Percentiles rank a stretch among this genome's conserved stretches.
phyloP scores from a whole-genome alignment of 768 basidiomycete genomes.

The Phaeotremella skinneri region DNA sequence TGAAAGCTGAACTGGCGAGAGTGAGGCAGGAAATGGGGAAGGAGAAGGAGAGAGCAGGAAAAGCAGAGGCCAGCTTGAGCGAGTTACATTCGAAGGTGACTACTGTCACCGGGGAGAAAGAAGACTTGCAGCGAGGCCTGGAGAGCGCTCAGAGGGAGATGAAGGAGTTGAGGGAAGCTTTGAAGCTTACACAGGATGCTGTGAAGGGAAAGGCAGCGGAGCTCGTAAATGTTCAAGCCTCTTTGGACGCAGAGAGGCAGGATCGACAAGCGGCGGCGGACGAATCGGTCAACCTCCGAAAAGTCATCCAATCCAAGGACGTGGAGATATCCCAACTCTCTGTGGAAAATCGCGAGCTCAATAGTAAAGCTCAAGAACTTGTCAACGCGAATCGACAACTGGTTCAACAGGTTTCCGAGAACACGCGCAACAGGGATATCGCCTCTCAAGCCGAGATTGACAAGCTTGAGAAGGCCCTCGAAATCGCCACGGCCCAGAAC shows the following conservation, averaged over 20 bases:
- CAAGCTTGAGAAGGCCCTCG: background rate
- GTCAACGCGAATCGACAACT: background rate
- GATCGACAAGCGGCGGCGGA: background rate
- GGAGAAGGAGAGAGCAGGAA: slow-evolving; percentile 12
- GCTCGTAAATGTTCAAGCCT: background rate
- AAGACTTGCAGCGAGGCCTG: background rate
- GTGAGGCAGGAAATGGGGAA: slow-evolving; percentile 12
- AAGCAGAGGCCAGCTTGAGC: slow-evolving; percentile 6
- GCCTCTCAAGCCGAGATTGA: background rate
- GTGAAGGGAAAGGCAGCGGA: background rate
- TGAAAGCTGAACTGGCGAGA: slow-evolving; percentile 24
- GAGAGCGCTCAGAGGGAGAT: slow-evolving; percentile 11
- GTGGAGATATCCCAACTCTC: background rate
- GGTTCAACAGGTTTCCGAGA: background rate
- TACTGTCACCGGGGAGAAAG: background rate
- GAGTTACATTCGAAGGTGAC: background rate
- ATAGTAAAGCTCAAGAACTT: background rate
- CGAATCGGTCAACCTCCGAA: background rate
- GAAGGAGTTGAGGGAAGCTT: slow-evolving; percentile 3
- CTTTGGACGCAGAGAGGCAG: slow-evolving; percentile 4
- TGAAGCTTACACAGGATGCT: background rate
- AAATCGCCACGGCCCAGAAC: background rate
- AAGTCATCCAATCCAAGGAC: background rate
- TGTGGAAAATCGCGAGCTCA: background rate
- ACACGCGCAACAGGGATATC: background rate